These are phyloP conservation scores for Colletotrichum salicis DNA, from an alignment of 2,329 filamentous ascomycete species.

Conservation along the genomic window DNA sequence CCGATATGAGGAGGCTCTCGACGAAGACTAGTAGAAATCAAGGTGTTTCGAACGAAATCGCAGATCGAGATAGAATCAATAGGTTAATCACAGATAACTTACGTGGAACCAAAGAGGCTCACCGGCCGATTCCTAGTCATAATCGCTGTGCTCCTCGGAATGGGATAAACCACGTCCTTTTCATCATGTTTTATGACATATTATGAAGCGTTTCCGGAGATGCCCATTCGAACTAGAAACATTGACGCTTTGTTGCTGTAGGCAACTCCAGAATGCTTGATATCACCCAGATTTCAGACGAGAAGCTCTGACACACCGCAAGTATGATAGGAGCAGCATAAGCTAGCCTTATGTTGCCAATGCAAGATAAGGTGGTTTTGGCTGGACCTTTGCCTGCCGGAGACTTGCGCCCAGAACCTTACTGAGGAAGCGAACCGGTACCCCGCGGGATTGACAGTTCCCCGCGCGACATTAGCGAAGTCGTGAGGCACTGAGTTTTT, in stretches of 20 bases:
- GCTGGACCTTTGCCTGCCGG: neutral
- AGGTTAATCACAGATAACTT: too few relatives aligned
- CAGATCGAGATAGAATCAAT: too few relatives aligned
- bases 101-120: too few relatives aligned
- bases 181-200: too few relatives aligned
- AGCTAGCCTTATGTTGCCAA: too few relatives aligned
- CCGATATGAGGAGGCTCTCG: neutral
- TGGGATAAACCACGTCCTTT: too few relatives aligned
- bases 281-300: neutral
- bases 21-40: too few relatives aligned
- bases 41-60: too few relatives aligned
- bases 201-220: too few relatives aligned
- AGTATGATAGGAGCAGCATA: neutral
- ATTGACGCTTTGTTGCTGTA: neutral
- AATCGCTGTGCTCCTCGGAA: too few relatives aligned
- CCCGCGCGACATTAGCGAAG: neutral
- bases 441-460: neutral
- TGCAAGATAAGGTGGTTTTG: too few relatives aligned
- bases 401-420: neutral
- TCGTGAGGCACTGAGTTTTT: neutral
- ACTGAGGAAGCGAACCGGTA: neutral
- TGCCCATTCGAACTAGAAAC: neutral
- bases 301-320: neutral
- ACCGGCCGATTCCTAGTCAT: too few relatives aligned
- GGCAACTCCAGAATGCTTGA: neutral